Evolutionary conservation across 1,284 basidiomycete genomes (phyloP).

Genomic region (Naganishia albida): DNA sequence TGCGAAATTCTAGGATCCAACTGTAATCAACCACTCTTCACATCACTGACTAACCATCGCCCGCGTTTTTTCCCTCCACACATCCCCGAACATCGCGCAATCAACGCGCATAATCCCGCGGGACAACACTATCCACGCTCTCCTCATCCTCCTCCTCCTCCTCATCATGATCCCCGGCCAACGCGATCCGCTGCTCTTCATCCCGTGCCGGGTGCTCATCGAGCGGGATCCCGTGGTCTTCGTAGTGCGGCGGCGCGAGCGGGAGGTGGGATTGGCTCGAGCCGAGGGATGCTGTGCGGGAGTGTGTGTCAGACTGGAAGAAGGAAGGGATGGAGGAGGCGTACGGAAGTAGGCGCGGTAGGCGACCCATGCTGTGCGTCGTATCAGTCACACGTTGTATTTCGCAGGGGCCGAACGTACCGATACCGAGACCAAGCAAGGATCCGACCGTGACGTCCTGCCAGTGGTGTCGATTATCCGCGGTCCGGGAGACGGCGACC

Average conservation of each 20-base stretch:
- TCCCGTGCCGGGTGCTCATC: background rate
- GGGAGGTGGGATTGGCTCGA: slow-evolving; percentile 66
- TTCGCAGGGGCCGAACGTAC: slow-evolving; percentile 66
- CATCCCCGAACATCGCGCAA: too few relatives aligned
- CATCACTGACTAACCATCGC: too few relatives aligned
- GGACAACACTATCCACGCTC: slow-evolving; percentile 26
- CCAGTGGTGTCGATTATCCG: slow-evolving; percentile 89
- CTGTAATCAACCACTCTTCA: too few relatives aligned
- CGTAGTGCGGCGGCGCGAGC: slow-evolving; percentile 63
- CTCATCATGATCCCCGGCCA: slow-evolving; percentile 10
- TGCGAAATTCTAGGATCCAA: too few relatives aligned
- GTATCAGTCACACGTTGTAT: slow-evolving; percentile 21
- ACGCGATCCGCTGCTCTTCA: slow-evolving; percentile 15
- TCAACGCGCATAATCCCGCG: slow-evolving; percentile 19
- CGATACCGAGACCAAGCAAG: slow-evolving; percentile 68
- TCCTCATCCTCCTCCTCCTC: slow-evolving; percentile 10
- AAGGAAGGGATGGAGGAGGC: slow-evolving; percentile 10
- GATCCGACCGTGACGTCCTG: slow-evolving; percentile 82
- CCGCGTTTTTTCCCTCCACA: too few relatives aligned
- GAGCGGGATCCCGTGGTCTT: slow-evolving; percentile 7
- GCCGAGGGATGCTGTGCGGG: slow-evolving; percentile 47
- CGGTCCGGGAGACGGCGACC: slow-evolving; percentile 86
- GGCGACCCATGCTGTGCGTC: slow-evolving; percentile 63
- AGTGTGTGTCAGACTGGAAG: slow-evolving; percentile 61
- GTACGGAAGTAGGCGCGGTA: slow-evolving; percentile 64